Percentiles rank a stretch among this genome's conserved stretches.
These are phyloP conservation scores for Cadophora malorum DNA, from an alignment of 2,329 filamentous ascomycete species.

Conservation along the genomic window DNA sequence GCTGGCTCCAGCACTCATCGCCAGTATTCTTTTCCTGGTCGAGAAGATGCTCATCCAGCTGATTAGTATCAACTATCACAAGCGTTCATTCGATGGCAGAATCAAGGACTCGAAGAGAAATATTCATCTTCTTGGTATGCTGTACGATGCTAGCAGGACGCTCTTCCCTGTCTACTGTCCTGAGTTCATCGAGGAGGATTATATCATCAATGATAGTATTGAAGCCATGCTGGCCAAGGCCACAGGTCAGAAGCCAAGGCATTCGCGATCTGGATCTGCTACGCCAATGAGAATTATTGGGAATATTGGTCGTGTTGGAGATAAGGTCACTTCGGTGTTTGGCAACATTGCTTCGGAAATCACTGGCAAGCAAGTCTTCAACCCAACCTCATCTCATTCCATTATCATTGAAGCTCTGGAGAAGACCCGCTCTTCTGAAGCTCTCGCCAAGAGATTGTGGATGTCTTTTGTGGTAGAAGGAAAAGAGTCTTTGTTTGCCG, in stretches of 20 bases:
- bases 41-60: constrained; percentile 82
- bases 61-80: constrained; percentile 85
- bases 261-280: constrained; percentile 62
- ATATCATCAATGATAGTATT: constrained; percentile 85
- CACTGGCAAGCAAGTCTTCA: constrained; percentile 94
- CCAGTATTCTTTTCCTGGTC: constrained; percentile 72
- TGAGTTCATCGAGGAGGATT: constrained; percentile 92
- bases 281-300: constrained; percentile 80
- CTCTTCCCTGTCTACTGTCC: constrained; percentile 92
- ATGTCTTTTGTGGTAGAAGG: constrained; percentile 97
- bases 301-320: constrained; percentile 81
- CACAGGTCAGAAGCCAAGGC: constrained; percentile 57
- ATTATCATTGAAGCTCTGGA: constrained; percentile 90
- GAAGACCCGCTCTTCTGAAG: constrained; percentile 82
- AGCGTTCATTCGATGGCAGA: constrained; percentile 78
- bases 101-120: constrained; percentile 93
- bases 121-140: constrained; percentile 77
- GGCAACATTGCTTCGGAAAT: constrained; percentile 94
- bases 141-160: constrained; percentile 88
- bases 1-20: constrained; percentile 70
- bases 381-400: constrained; percentile 87
- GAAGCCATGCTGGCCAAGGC: constrained; percentile 69
- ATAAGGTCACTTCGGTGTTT: constrained; percentile 92
- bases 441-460: constrained; percentile 94
- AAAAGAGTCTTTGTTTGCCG: constrained; percentile 75